Conservation (phyloP, 768 basidiomycete genomes). For the Mycena sanguinolenta region DNA sequence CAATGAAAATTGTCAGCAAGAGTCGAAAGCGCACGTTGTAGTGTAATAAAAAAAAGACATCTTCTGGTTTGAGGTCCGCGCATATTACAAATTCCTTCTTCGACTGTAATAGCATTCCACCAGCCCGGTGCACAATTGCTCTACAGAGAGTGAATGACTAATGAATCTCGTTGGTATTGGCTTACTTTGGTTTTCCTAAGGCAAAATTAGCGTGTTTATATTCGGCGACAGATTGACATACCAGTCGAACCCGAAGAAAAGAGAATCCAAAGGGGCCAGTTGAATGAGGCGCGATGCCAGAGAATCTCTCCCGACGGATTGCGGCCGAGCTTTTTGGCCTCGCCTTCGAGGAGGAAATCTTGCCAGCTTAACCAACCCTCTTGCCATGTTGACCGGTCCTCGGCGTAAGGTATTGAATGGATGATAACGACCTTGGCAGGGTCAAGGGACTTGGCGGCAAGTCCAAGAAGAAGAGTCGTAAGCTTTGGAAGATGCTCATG, state of each 20-base stretch:
- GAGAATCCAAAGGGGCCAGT: constrained; percentile 88
- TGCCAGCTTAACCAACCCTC: constrained; percentile 68
- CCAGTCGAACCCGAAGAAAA: constrained; percentile 91
- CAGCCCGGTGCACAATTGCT: constrained; percentile 83
- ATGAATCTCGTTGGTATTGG: constrained; percentile 28
- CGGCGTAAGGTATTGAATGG: constrained; percentile 53
- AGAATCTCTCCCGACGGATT: constrained; percentile 70
- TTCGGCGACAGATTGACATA: constrained; percentile 33
- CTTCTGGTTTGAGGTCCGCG: constrained; percentile 72
- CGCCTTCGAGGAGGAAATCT: constrained; percentile 63
- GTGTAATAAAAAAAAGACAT: constrained; percentile 89
- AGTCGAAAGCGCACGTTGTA: constrained; percentile 68
- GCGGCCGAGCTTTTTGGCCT: constrained; percentile 59
- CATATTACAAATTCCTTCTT: constrained; percentile 81
- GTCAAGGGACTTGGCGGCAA: constrained; percentile 53
- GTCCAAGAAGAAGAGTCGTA: constrained; percentile 65
- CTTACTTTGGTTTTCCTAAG: constrained; percentile 68
- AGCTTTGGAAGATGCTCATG: constrained; percentile 79
- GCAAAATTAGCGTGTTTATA: background rate
- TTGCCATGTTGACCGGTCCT: constrained; percentile 56
- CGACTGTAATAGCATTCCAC: constrained; percentile 82
- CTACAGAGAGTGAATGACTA: constrained; percentile 49
- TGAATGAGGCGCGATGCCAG: constrained; percentile 74
- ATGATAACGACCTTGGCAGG: constrained; percentile 71
- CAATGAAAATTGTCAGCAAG: constrained; percentile 7